Base-by-base conservation (phyloP, 1,139 yeast genomes). In the Diutina catenulata region DNA sequence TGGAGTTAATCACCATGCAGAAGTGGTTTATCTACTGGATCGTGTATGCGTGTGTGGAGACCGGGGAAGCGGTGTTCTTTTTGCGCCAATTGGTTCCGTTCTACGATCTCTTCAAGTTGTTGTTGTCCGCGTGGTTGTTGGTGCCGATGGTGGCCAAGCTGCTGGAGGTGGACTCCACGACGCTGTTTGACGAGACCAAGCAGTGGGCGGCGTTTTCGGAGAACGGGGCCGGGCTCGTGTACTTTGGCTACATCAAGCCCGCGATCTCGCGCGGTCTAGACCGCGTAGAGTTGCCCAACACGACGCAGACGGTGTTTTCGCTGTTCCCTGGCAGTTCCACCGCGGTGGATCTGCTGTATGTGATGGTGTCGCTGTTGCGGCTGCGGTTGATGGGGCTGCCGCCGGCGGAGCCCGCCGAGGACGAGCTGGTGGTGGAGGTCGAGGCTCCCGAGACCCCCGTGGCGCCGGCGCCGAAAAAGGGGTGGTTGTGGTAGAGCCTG, bases 11-110 rank as follows among this genome's bases (percentile, higher is more conserved):
- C 18, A 52, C 64, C 11, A 52, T 72, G 31, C 73, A 74, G 40
- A 74, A 76, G 48, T 73, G 80, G 76, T 53, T 72, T 25, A 59
- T 70, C 15, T 77, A 74, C 49, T 77, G 84, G 84, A 56, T 74
- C 14, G 67, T 73, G 1, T 53, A 60, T 37, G 62, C 71, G 1
- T 43, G 62, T 6, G 49, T 62, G 25, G 56, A 53, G n/a, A 48
- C 53, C 16, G 47, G 52, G 13, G 74, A 61, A 45, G 45, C 53
- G 40, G 39, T 62, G 21, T 49, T 65, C 21, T 49, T 60, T 27
- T 51, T 70, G n/a, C 27, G 10, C 15, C 23, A 41, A 62, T 16
- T 48, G 55, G 32, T 43, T 65, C 84, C 84, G 1, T 66, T 76
- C 36, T 71, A 64, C 47, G 50, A 66, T 2, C 42, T 74, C 11